Evolutionary conservation across 1,284 basidiomycete species (phyloP), one percentile per base, ranked within the genome.

Genomic region (Takashimella koratensis): DNA sequence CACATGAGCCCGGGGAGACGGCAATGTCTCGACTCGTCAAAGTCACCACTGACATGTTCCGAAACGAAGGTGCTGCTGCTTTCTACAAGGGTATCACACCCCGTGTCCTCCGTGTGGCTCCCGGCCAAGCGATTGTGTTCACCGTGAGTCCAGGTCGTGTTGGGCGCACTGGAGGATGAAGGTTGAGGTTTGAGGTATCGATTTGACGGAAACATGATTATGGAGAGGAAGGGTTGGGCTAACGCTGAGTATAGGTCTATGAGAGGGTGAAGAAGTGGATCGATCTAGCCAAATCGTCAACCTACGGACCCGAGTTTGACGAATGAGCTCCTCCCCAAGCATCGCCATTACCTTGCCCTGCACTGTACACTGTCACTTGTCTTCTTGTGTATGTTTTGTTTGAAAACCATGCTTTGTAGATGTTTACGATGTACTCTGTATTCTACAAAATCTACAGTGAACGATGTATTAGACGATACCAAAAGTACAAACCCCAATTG

Each of bases 71-170:
- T 30, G 78, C 87, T 19, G 79, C 78, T 49, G 93, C 93, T 52
- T 97, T 98, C 77, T 97, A 95, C 79, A 94, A 93, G 78, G 91
- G 95, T 48, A 98, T 99, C 75, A 98, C 94, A 2, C 95, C 96
- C 43, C 84, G 96, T 52, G 93, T 99, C 41, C 80, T 97, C 61
- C 86, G 96, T 63, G 95, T 99, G 45, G 96, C 96, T 1, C 95
- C 96, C 10, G 93, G 93, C 50, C 79, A 81, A 67, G 79, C 79
- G 1, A 79, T 81, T 26, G 79, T 81, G 12, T 81, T 81, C 60
- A 79, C 79, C 40, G 76, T 77, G 47, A 67, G 73, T 66, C 8
- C 8, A 21, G 5, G 30, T n/a, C n/a, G n/a, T n/a, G n/a, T n/a
- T n/a, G n/a, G n/a, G n/a, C n/a, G n/a, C n/a, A n/a, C n/a, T n/a